These are phyloP conservation scores for Cerrena zonata DNA, from an alignment of 1,284 basidiomycete species.

Conservation along the genomic window DNA sequence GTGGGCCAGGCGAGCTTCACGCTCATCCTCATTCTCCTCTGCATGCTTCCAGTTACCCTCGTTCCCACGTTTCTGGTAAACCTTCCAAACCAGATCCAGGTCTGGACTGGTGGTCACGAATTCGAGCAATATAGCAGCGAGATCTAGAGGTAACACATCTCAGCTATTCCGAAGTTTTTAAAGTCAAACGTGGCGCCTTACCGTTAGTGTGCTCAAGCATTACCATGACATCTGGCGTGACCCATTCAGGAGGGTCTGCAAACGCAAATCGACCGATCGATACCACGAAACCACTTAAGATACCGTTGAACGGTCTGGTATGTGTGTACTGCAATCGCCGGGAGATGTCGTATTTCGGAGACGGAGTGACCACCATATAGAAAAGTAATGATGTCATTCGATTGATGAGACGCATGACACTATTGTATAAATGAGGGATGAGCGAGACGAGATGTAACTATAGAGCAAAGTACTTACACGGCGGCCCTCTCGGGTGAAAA, in stretches of 20 bases:
- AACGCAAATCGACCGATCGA: slow-evolving; percentile 72
- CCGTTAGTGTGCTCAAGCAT: slow-evolving; percentile 50
- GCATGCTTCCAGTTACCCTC: slow-evolving; percentile 4
- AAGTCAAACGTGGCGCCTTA: slow-evolving; percentile 20
- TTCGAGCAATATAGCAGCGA: slow-evolving; percentile 22
- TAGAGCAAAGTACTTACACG: slow-evolving; percentile 30
- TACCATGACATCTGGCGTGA: slow-evolving; percentile 38
- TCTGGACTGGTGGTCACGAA: slow-evolving; percentile 24
- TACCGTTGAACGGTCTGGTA: slow-evolving; percentile 52
- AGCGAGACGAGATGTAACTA: background rate
- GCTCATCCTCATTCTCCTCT: slow-evolving; percentile 12
- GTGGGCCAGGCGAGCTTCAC: background rate
- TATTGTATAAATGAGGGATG: slow-evolving; percentile 21
- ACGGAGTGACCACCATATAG: slow-evolving; percentile 48
- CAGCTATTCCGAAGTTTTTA: background rate
- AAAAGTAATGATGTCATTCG: slow-evolving; percentile 55
- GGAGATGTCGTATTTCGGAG: slow-evolving; percentile 42
- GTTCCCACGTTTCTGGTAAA: slow-evolving; percentile 17
- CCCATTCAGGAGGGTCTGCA: slow-evolving; percentile 60
- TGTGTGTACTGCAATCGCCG: slow-evolving; percentile 49
- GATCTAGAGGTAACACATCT: slow-evolving; percentile 11
- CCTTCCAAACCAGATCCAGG: slow-evolving; percentile 21
- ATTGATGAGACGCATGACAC: slow-evolving; percentile 44
- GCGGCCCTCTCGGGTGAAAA: slow-evolving; percentile 31
- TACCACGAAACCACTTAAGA: slow-evolving; percentile 73